phyloP scores from a whole-genome alignment of 2,329 filamentous ascomycete genomes.

The Nectriaceae sp. region DNA sequence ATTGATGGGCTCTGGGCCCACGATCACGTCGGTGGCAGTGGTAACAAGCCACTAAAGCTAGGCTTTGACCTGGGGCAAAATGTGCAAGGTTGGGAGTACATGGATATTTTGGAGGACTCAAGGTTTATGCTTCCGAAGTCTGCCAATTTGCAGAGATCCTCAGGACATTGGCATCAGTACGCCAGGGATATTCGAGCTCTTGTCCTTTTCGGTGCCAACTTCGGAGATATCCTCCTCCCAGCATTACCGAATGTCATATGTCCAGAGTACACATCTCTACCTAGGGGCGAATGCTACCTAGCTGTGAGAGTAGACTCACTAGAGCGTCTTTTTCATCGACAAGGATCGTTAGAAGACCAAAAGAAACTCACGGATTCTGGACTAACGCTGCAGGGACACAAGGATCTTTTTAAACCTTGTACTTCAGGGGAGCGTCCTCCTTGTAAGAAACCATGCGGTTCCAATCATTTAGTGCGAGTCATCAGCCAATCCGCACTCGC shows the following conservation, averaged over 20 bases:
- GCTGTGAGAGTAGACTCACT: constrained; percentile 1
- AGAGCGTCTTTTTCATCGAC: no score
- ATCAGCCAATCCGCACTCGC: no score
- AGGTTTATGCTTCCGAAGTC: constrained; percentile 3
- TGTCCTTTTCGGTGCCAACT: constrained; percentile 5
- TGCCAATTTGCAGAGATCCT: not conserved
- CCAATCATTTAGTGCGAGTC: no score
- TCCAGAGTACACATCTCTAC: not conserved
- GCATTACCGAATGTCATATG: not conserved
- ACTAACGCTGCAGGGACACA: no score
- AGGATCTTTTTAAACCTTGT: no score
- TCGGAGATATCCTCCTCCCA: constrained; percentile 2
- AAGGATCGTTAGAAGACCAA: no score
- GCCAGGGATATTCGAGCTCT: constrained; percentile 4
- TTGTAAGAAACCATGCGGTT: no score
- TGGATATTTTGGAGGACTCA: constrained; percentile 2
- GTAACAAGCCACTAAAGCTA: no score
- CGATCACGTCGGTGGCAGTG: no score
- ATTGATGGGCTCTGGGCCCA: no score
- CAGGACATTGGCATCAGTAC: constrained; percentile 3
- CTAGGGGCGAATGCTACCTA: constrained; percentile 2
- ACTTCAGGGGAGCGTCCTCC: no score
- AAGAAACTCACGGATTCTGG: no score
- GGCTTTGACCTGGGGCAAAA: not conserved
- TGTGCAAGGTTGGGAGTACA: constrained; percentile 6